Conservation (phyloP, 805 yeast genomes). For the Vanderwaltozyma verrucispora region DNA sequence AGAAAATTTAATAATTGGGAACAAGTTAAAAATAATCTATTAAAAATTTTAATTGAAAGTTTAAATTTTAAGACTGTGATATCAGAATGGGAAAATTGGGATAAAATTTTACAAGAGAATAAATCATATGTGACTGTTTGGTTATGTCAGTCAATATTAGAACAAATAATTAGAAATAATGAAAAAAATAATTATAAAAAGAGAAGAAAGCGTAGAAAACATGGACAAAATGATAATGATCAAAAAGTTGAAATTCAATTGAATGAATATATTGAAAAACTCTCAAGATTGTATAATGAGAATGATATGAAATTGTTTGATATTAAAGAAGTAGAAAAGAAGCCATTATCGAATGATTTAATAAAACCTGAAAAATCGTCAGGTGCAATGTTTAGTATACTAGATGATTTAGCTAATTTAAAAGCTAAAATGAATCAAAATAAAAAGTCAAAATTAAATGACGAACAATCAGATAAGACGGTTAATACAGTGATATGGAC, state of each 20-base stretch:
- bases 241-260: conserved; percentile 3
- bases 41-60: conserved; percentile 7
- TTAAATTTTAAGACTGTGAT: conserved; percentile 8
- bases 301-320: conserved; percentile 6
- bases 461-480: neutral
- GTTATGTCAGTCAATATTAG: conserved; percentile 5
- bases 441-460: neutral
- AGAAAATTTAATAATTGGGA: conserved; percentile 9
- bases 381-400: conserved; percentile 16
- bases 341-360: no score
- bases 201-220: conserved; percentile 15
- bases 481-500: conserved; percentile 3
- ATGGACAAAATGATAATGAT: conserved; percentile 3
- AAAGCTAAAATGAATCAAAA: conserved; percentile 17
- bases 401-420: conserved; percentile 23
- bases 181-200: conserved; percentile 9
- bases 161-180: conserved; percentile 1
- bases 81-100: conserved; percentile 12
- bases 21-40: conserved; percentile 7
- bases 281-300: conserved; percentile 4
- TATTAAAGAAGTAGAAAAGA: neutral
- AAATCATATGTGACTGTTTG: conserved; percentile 9
- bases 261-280: conserved; percentile 1
- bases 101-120: conserved; percentile 4
- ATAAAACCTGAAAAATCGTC: no score